Conservation (phyloP, 2,329 filamentous ascomycete genomes). For the Metarhizium anisopliae region DNA sequence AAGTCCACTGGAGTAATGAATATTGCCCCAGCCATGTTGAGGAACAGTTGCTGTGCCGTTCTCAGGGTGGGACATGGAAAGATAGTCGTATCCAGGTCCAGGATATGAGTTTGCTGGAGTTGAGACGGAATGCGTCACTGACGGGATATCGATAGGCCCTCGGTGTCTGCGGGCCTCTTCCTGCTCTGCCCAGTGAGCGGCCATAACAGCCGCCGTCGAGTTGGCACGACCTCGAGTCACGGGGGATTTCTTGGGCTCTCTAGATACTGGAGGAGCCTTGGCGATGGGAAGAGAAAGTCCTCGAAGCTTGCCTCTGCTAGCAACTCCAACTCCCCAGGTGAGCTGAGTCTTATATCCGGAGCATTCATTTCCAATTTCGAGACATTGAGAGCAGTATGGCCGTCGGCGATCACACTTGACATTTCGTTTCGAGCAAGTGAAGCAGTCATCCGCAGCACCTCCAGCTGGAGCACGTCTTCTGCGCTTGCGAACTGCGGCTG, state of each 20-base stretch:
- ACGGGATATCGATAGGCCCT: constrained; percentile 27
- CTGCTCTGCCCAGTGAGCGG: constrained; percentile 19
- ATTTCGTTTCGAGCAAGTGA: constrained; percentile 77
- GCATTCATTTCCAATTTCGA: constrained; percentile 86
- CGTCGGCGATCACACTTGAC: constrained; percentile 83
- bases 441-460: constrained; percentile 90
- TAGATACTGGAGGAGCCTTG: constrained; percentile 47
- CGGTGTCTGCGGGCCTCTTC: constrained; percentile 23
- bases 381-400: constrained; percentile 90
- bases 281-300: constrained; percentile 70
- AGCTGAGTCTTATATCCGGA: constrained; percentile 94
- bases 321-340: constrained; percentile 94
- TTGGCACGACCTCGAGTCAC: constrained; percentile 34
- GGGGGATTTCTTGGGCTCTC: constrained; percentile 38
- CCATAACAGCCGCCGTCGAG: constrained; percentile 28
- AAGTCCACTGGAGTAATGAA: constrained; percentile 35
- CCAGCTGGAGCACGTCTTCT: constrained; percentile 81
- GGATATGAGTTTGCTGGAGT: constrained; percentile 34
- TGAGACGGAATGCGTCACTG: constrained; percentile 26
- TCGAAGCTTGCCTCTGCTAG: constrained; percentile 87
- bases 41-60: constrained; percentile 26
- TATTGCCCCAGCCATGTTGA: constrained; percentile 35
- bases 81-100: constrained; percentile 35
- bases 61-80: constrained; percentile 41
- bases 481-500: constrained; percentile 54